Percentiles rank a stretch among this genome's conserved stretches.
phyloP scores from a whole-genome alignment of 257 asterid genomes.

The Knoxia roxburghii region DNA sequence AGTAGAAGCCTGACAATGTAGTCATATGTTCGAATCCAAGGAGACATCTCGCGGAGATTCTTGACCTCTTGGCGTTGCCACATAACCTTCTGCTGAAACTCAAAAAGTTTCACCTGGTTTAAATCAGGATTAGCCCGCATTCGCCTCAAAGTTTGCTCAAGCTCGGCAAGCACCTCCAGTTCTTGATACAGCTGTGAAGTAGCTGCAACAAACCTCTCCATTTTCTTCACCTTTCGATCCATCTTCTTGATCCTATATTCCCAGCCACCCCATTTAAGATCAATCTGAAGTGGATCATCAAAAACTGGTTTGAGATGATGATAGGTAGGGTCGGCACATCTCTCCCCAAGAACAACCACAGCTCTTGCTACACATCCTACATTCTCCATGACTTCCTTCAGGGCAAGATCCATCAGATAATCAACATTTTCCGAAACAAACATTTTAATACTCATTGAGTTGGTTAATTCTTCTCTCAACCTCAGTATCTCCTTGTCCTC shows the following conservation, averaged over 20 bases:
- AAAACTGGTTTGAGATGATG: constrained; percentile 51
- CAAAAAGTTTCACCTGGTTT: constrained; percentile 51
- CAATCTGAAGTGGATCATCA: constrained; percentile 43
- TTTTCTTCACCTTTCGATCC: constrained; percentile 81
- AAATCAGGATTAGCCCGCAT: constrained; percentile 46
- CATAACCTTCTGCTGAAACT: constrained; percentile 72
- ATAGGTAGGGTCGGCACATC: constrained; percentile 48
- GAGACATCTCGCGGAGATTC: constrained; percentile 75
- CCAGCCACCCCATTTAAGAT: constrained; percentile 50
- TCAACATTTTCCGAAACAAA: constrained; percentile 60
- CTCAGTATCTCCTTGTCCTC: constrained; percentile 46
- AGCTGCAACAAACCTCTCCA: constrained; percentile 74
- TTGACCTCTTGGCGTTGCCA: constrained; percentile 88
- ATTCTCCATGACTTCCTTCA: constrained; percentile 60
- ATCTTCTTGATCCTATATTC: constrained; percentile 62
- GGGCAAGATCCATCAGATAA: constrained; percentile 63
- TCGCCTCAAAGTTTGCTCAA: constrained; percentile 67
- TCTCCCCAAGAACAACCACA: constrained; percentile 61
- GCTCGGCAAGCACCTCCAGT: constrained; percentile 69
- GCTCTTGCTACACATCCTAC: constrained; percentile 46
- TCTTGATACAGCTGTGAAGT: constrained; percentile 71
- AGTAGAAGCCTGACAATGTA: constrained; percentile 56
- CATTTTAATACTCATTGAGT: constrained; percentile 55
- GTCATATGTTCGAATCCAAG: constrained; percentile 71
- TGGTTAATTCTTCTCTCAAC: constrained; percentile 58